Conservation (phyloP, 371 early-diverging fungal species). For the Lichtheimia ramosa region DNA sequence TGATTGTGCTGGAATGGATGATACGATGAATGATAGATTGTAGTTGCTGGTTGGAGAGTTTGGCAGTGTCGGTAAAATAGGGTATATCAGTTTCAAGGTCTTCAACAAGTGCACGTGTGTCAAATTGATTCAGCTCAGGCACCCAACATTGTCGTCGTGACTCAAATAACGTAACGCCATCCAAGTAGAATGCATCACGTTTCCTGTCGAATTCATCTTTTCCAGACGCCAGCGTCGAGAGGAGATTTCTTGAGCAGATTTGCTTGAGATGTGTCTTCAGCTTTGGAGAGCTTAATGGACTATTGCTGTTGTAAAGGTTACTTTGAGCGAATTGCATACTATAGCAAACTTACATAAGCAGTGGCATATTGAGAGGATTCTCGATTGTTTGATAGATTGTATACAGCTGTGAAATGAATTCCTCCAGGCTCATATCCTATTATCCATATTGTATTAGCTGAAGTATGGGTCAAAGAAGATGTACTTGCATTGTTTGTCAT, state of each 20-base stretch:
- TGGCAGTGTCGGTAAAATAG: constrained; percentile 1
- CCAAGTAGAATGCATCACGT: background rate
- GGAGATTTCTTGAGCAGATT: background rate
- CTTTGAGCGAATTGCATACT: background rate
- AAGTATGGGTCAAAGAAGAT: background rate
- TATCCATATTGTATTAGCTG: background rate
- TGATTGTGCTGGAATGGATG: background rate
- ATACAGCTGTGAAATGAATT: background rate
- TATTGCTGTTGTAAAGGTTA: background rate
- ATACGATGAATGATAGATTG: background rate
- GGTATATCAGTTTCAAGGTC: constrained; percentile 9
- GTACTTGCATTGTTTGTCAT: background rate
- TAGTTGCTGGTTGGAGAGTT: constrained; percentile 3
- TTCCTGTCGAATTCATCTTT: background rate
- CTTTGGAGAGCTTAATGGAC: constrained; percentile 1
- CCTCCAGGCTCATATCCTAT: background rate
- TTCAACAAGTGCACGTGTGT: background rate
- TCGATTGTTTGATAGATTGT: background rate
- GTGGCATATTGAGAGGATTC: constrained; percentile 5
- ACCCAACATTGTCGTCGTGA: background rate
- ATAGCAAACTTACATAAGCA: constrained; percentile 3
- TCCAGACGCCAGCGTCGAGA: background rate
- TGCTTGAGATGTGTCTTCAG: constrained; percentile 2
- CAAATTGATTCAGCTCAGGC: background rate
- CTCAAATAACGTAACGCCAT: constrained; percentile 4